Percentiles rank a stretch among this genome's conserved stretches.
phyloP scores from a whole-genome alignment of 495 filamentous ascomycete genomes.

The Evansstolkia leycettana region DNA sequence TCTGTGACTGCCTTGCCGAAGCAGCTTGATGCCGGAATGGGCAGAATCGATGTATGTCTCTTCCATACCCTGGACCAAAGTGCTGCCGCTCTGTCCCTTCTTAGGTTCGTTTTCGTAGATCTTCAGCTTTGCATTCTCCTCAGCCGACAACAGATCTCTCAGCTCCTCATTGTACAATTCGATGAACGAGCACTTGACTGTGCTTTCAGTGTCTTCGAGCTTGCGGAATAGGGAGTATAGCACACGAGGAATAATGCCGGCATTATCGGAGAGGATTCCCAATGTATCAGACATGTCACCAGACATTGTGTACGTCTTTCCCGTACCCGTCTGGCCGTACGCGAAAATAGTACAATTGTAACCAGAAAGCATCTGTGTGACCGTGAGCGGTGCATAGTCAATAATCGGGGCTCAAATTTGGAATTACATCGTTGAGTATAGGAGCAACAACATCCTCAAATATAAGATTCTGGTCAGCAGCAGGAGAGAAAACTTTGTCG shows the following conservation, averaged over 20 bases:
- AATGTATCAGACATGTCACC: conserved; percentile 86
- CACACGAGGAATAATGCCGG: conserved; percentile 86
- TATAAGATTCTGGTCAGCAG: conserved; percentile 82
- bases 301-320: conserved; percentile 99
- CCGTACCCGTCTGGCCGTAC: conserved; percentile 94
- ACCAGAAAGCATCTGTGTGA: conserved; percentile 71
- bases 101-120: conserved; percentile 86
- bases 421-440: conserved; percentile 75
- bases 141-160: conserved; percentile 69
- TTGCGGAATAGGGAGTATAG: conserved; percentile 77
- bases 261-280: conserved; percentile 75
- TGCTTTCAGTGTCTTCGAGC: conserved; percentile 74
- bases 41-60: conserved; percentile 84
- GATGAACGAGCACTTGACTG: conserved; percentile 96
- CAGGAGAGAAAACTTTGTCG: conserved; percentile 92
- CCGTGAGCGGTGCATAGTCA: conserved; percentile 5
- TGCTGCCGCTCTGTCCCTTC: conserved; percentile 58
- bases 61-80: conserved; percentile 94
- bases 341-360: conserved; percentile 99
- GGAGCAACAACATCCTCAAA: conserved; percentile 91
- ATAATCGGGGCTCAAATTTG: not conserved
- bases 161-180: conserved; percentile 97
- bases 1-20: conserved; percentile 84
- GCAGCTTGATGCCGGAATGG: conserved; percentile 67
- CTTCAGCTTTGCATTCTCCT: conserved; percentile 78